Evolutionary conservation across 805 yeast species (phyloP), one percentile per base, ranked within the genome.

Genomic region (Wickerhamiella brachini): DNA sequence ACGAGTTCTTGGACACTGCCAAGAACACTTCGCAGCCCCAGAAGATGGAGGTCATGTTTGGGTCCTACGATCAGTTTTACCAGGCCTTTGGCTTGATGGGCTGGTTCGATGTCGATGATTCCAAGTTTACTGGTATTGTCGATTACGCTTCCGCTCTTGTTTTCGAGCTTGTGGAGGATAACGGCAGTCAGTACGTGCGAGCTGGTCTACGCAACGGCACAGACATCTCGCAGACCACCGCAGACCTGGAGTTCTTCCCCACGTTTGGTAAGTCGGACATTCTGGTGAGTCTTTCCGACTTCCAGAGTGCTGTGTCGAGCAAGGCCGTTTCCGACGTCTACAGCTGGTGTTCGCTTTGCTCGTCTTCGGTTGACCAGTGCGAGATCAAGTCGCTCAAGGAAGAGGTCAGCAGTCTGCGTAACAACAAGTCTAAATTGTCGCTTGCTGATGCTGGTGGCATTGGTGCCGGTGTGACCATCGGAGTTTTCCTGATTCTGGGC

Each of bases 361-460:
- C 24, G 3, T 17, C 50, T 10, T 29, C 44, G 3, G 34, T 41
- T 17, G 34, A 23, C 20, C 20, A 15, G 17, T 44, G 46, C 24
- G 34, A 22, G 20, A 12, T 21, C 17, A 12, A 13, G n/a, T 18
- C 29, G 13, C 20, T 44, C n/a, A 12, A 17, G 20, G 12, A 12
- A 8, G 22, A 44, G 46, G 46, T 44, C 20, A 7, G 4, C 17
- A 15, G 21, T 15, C 46, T 44, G 17, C 8, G n/a, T 6, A 44
- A 17, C 29, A 17, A 44, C 20, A 13, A 23, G 22, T 37, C 41
- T 5, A 37, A 37, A 20, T 53, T 60, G 44, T 56, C 60, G 10
- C 60, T 65, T 18, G 76, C 75, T 10, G 75, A 53, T 41, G 77
- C 77, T 24, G 77, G 77, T 51, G 77, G 77, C 51, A 72, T 73